Conservation (phyloP, 768 basidiomycete species). For the Dendrothele bispora region DNA sequence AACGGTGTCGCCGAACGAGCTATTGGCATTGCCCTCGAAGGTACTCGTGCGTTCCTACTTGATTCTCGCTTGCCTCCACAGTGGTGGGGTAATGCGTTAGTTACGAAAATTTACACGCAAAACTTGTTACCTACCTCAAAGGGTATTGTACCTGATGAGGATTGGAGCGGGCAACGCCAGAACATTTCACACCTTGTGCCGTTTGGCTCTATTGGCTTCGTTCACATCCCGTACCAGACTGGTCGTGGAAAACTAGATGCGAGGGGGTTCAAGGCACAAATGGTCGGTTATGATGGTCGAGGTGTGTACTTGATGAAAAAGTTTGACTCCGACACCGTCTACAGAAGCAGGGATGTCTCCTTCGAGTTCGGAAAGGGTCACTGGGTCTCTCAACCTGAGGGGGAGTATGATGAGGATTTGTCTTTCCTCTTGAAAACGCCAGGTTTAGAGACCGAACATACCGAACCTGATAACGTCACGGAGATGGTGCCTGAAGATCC, state of each 20-base stretch:
- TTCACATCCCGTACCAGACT: slow-evolving; percentile 17
- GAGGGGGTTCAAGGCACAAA: background rate
- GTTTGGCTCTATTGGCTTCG: slow-evolving; percentile 22
- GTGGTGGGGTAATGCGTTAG: slow-evolving; percentile 8
- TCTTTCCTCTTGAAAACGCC: background rate
- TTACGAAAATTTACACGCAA: too few relatives aligned
- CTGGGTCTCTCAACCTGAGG: background rate
- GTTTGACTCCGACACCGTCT: background rate
- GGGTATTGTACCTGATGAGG: too few relatives aligned
- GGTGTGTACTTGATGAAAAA: background rate
- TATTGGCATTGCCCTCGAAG: background rate
- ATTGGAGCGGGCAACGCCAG: background rate
- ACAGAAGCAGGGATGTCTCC: background rate
- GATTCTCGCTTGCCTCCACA: slow-evolving; percentile 3
- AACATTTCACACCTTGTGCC: slow-evolving; percentile 15
- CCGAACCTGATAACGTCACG: background rate
- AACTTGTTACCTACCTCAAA: too few relatives aligned
- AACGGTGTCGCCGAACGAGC: slow-evolving; percentile 8
- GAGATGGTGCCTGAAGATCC: too few relatives aligned
- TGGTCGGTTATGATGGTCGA: background rate
- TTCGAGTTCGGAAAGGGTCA: background rate
- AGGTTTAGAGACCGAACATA: background rate
- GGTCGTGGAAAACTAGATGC: slow-evolving; percentile 3
- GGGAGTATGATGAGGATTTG: background rate
- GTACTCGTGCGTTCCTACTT: slow-evolving; percentile 5